phyloP scores from a whole-genome alignment of 2,329 filamentous ascomycete genomes.

The Colletotrichum sp. region DNA sequence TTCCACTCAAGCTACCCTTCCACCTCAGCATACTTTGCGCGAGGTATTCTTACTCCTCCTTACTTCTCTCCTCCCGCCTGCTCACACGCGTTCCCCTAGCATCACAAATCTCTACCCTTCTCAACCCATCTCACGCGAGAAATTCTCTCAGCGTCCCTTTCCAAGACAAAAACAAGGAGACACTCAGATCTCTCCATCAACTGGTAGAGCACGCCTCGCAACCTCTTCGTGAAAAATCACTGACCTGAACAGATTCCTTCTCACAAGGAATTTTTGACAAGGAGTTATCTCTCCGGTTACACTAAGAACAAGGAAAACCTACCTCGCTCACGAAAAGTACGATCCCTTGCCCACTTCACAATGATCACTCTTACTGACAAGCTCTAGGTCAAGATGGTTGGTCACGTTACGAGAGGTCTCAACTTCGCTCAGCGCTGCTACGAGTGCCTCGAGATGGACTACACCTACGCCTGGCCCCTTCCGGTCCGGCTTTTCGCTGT shows the following conservation, averaged over 20 bases:
- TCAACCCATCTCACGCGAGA: not conserved
- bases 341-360: not conserved
- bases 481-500: slow-evolving; percentile 1
- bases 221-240: not conserved
- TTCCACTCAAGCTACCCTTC: not conserved
- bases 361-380: not conserved
- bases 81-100: not conserved
- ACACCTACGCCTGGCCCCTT: slow-evolving; percentile 4
- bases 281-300: not conserved
- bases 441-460: not conserved
- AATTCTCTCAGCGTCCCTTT: not conserved
- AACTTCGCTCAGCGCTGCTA: not conserved
- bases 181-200: not conserved
- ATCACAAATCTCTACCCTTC: not conserved
- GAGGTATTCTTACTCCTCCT: not conserved
- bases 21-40: not conserved
- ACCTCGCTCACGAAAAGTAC: not conserved
- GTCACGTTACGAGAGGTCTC: slow-evolving; percentile 3
- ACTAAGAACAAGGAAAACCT: not conserved
- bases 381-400: not conserved
- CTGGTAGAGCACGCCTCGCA: not conserved
- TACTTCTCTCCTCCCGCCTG: not conserved
- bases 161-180: not conserved
- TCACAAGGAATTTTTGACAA: not conserved
- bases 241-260: not conserved